Base-by-base conservation (phyloP, 768 basidiomycete species). In the Calvatia gigantea region DNA sequence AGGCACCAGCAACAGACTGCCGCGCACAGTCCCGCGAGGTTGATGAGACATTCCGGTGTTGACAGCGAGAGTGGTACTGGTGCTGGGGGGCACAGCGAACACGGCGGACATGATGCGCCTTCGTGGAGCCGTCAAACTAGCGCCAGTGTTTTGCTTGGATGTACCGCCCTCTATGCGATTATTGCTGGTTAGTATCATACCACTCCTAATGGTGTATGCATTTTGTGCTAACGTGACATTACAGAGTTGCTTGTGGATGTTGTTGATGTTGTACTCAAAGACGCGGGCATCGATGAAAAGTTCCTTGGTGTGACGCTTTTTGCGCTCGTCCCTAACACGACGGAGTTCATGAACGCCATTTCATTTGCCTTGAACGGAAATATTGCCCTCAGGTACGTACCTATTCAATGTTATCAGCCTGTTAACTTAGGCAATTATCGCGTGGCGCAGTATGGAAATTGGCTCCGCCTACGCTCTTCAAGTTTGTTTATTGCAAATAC, bases 391-490 rank as follows among this genome's bases (percentile, higher is more conserved):
- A 94, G 93, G 95, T 93, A 61, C 46, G 82, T 58, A n/a, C 21
- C 47, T 47, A 14, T 9, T 37, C 44, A 58, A 17, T 23, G 9
- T 42, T 21, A 19, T 42, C 11, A 7, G 19, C 54, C 42, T 25
- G 27, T 27, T 38, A 7, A 44, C 61, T 50, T 60, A 98, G n/a
- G n/a, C n/a, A n/a, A n/a, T n/a, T n/a, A n/a, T n/a, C n/a, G n/a
- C n/a, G n/a, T n/a, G n/a, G n/a, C n/a, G n/a, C n/a, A n/a, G 95
- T 69, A 98, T 98, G 94, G 97, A 98, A 72, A 98, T 99, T 63
- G 97, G 97, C 12, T 98, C 97, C 1, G 97, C 97, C 3, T 99
- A 99, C 70, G 97, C 97, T 4, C 79, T 99, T 2, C 97, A 99
- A 71, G 97, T 99, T 14, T 99, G 97, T 69, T 77, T 99, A 51